phyloP scores from a whole-genome alignment of 352 stramenopile species.

The Blastocystis sp. region DNA sequence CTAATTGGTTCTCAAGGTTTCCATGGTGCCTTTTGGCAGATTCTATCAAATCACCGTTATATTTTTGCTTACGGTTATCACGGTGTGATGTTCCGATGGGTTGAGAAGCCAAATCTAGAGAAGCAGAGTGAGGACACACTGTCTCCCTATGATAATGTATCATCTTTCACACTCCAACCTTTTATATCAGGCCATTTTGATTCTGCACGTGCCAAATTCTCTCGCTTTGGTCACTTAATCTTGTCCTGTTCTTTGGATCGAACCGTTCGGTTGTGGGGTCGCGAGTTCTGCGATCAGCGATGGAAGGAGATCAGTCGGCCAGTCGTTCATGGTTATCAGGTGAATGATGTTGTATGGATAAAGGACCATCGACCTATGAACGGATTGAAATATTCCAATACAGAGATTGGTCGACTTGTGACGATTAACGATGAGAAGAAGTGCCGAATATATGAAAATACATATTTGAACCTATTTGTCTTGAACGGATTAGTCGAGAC shows the following conservation, averaged over 20 bases:
- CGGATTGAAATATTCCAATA: neutral
- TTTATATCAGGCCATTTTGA: conserved; percentile 15
- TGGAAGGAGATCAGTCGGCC: conserved; percentile 20
- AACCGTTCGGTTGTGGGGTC: conserved; percentile 25
- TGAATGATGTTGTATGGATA: neutral
- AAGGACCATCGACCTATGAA: neutral
- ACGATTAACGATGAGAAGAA: conserved; percentile 55
- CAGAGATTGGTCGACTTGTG: neutral
- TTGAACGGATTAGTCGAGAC: conserved; percentile 6
- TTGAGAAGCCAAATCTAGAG: neutral
- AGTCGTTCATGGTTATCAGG: conserved; percentile 32
- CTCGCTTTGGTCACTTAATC: neutral
- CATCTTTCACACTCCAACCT: neutral
- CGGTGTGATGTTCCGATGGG: conserved; percentile 42
- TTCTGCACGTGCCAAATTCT: neutral
- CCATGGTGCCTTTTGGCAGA: conserved; percentile 8
- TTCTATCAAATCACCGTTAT: neutral
- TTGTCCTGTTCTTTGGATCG: neutral
- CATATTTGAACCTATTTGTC: conserved; percentile 27
- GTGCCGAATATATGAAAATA: neutral
- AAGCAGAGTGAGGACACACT: neutral
- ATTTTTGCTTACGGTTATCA: conserved; percentile 30
- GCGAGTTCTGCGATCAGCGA: neutral
- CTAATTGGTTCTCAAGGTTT: conserved; percentile 50
- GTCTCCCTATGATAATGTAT: neutral